Percentiles rank a stretch among this genome's conserved stretches.
Conservation (phyloP, 768 basidiomycete genomes). For the Lactifluus echinatus region DNA sequence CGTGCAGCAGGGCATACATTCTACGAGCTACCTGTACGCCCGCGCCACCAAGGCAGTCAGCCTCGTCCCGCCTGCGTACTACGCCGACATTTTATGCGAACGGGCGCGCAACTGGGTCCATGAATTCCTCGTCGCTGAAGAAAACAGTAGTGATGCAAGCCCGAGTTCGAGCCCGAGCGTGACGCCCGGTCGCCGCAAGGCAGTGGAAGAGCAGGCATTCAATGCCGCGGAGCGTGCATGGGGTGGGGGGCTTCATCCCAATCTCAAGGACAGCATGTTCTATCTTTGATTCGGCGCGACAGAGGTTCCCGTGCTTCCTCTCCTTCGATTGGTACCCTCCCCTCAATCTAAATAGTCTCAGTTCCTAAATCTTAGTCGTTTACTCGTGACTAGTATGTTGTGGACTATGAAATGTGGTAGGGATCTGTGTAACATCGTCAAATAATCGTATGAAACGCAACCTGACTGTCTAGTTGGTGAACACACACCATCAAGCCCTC, state of each 20-base stretch:
- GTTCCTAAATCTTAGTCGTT: too few species aligned
- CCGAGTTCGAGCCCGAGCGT: background rate
- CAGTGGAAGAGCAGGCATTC: conserved; percentile 24
- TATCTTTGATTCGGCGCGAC: conserved; percentile 45
- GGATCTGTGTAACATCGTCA: background rate
- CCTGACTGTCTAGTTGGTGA: conserved; percentile 23
- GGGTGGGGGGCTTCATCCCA: conserved; percentile 37
- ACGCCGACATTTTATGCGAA: conserved; percentile 77
- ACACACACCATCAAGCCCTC: conserved; percentile 48
- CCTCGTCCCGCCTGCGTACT: conserved; percentile 70
- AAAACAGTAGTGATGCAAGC: conserved; percentile 27
- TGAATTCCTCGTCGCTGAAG: conserved; percentile 43
- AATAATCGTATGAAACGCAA: background rate
- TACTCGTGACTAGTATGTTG: too few species aligned
- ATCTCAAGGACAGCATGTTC: conserved; percentile 61
- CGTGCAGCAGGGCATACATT: conserved; percentile 64
- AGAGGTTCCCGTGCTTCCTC: too few species aligned
- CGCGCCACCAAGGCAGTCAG: conserved; percentile 81
- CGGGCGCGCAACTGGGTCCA: conserved; percentile 69
- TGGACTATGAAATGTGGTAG: too few species aligned
- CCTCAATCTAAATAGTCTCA: too few species aligned
- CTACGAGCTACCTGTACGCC: conserved; percentile 65
- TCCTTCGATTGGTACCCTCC: too few species aligned
- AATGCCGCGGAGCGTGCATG: conserved; percentile 34
- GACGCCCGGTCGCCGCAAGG: conserved; percentile 27